phyloP scores from a whole-genome alignment of 1,284 basidiomycete genomes.

The Boletellus sp. region DNA sequence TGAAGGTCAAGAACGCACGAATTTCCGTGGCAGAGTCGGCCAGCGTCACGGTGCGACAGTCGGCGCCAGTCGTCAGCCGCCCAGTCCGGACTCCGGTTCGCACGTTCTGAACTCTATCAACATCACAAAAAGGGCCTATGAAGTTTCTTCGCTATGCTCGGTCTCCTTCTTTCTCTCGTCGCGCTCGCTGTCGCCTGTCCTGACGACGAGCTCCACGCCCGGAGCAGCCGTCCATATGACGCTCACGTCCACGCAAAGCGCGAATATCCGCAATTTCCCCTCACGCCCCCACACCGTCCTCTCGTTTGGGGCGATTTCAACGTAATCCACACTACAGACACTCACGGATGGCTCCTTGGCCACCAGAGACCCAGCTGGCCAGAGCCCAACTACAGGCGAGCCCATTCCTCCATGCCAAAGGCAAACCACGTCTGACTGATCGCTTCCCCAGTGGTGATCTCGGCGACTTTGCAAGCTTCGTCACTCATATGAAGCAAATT shows the following conservation, averaged over 20 bases:
- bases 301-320: slow-evolving; percentile 79
- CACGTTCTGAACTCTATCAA: background rate
- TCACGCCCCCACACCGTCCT: slow-evolving; percentile 55
- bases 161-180: slow-evolving; percentile 18
- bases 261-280: slow-evolving; percentile 40
- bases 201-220: slow-evolving; percentile 13
- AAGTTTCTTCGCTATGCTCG: slow-evolving; percentile 12
- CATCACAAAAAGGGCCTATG: background rate
- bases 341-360: slow-evolving; percentile 77
- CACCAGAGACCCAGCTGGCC: slow-evolving; percentile 68
- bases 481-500: slow-evolving; percentile 74
- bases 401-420: background rate
- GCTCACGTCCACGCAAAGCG: slow-evolving; percentile 38
- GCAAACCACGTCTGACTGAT: background rate
- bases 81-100: background rate
- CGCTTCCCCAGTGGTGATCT: slow-evolving; percentile 57
- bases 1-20: no score
- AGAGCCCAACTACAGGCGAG: slow-evolving; percentile 71
- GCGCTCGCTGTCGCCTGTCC: slow-evolving; percentile 22
- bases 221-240: slow-evolving; percentile 23
- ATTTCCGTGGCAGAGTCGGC: no score
- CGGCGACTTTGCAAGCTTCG: slow-evolving; percentile 80
- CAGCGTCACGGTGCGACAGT: no score
- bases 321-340: slow-evolving; percentile 74
- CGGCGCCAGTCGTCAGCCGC: no score